Evolutionary conservation across 495 filamentous ascomycete genomes (phyloP).

Genomic region (Penicillium chermesinum): DNA sequence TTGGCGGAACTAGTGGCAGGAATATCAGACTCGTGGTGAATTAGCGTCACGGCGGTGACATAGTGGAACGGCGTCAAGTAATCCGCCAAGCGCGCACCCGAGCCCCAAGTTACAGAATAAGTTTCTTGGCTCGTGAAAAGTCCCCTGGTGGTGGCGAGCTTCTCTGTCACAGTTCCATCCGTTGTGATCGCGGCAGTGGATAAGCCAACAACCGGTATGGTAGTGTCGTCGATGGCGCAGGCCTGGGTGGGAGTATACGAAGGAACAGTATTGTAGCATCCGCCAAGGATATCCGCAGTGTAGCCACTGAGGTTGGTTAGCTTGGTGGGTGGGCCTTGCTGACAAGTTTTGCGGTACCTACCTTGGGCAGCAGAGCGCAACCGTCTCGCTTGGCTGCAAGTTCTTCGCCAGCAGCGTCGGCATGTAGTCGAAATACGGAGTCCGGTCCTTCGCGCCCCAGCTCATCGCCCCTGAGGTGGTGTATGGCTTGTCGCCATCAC

Average conservation of each 20-base stretch:
- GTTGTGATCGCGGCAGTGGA: background rate
- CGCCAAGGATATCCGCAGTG: background rate
- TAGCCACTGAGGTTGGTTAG: background rate
- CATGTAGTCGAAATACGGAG: background rate
- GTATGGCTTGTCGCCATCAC: background rate
- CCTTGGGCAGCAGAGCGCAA: slow-evolving; percentile 8
- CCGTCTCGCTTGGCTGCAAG: slow-evolving; percentile 2
- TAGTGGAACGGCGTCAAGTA: background rate
- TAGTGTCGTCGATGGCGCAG: background rate
- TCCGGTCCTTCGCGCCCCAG: background rate
- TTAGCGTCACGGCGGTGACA: slow-evolving; percentile 1
- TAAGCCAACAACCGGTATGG: background rate
- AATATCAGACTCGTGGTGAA: slow-evolving; percentile 6
- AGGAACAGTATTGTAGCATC: background rate
- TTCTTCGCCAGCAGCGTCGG: background rate
- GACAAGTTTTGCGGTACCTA: background rate
- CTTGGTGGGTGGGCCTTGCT: background rate
- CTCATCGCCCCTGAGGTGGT: background rate
- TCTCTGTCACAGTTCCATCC: background rate
- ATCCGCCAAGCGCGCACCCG: background rate
- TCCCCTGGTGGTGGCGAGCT: background rate
- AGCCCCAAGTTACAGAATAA: background rate
- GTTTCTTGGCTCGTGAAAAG: background rate
- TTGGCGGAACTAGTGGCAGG: background rate
- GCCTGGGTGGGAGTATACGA: slow-evolving; percentile 1